Evolutionary conservation across 2,329 filamentous ascomycete genomes (phyloP), one percentile per base, ranked within the genome.

Genomic region (Helotiales sp.): DNA sequence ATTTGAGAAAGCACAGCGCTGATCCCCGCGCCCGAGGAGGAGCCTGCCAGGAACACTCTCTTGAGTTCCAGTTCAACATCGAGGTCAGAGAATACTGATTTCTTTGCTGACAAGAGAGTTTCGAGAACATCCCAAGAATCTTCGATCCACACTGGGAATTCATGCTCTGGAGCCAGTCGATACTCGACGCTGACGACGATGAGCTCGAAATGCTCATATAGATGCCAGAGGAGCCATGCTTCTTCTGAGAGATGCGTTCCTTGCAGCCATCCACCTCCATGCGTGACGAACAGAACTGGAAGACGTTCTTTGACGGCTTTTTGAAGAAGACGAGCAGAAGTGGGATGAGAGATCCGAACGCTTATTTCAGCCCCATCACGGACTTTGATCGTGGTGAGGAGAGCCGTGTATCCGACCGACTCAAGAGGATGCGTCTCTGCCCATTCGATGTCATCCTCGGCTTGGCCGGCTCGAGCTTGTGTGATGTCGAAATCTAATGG

Each of bases 81-180:
- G 2, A 57, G 54, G 20, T 15, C 11, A 1, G 32, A 17, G 5
- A 57, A 40, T 10, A 24, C 11, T 10, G 30, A 24, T 6, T 37
- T 57, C 30, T 22, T 7, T 7, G 54, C 17, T 10, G 11, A 34
- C 2, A 57, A 6, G 4, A 57, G 30, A 15, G 20, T 24, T 20
- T 57, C 32, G 2, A 57, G 54, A 13, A 57, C 32, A 30, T 57
- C 54, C 54, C 54, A 57, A 2, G 30, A 37, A 26, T 57, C 54
- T 24, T 57, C 54, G 20, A 57, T 57, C 54, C 54, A 57, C 11
- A 57, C 54, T 11, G 58, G 40, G 11, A 61, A 61, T n/a, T 13
- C 13, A 11, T 61, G 28, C n/a, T 47, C 58, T 11, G 58, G 58
- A 61, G 58, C 40, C 3, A 61, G 58, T 15, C 58, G 58, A 43